Evolutionary conservation across 2,329 filamentous ascomycete genomes (phyloP).

Genomic region (Botrytis fabae): DNA sequence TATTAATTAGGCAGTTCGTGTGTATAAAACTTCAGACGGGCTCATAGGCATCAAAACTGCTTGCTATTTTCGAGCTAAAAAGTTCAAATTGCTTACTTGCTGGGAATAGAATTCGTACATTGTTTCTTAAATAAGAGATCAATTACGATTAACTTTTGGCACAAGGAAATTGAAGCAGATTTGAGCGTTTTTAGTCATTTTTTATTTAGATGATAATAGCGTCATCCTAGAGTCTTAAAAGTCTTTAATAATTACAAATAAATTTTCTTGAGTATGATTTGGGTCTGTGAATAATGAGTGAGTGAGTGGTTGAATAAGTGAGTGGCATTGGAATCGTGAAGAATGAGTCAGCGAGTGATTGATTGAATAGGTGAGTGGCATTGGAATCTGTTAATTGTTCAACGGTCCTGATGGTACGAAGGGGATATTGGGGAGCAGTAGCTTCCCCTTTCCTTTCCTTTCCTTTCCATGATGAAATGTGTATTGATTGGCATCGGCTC

Average conservation of each 20-base stretch:
- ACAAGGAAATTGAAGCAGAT: constrained; percentile 22
- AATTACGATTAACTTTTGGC: constrained; percentile 16
- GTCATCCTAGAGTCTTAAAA: constrained; percentile 20
- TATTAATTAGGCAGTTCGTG: constrained; percentile 22
- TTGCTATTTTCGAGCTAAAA: constrained; percentile 19
- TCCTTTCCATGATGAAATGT: not conserved
- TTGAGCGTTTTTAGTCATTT: constrained; percentile 25
- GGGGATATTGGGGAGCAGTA: not conserved
- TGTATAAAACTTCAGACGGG: constrained; percentile 22
- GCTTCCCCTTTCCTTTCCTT: not conserved
- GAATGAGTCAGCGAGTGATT: not conserved
- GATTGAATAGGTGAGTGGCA: not conserved
- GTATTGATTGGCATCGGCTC: not conserved
- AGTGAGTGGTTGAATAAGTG: not conserved
- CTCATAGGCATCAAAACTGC: constrained; percentile 20
- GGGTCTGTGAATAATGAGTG: not conserved
- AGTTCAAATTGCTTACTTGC: constrained; percentile 22
- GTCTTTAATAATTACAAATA: constrained; percentile 23
- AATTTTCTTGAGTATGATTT: not conserved
- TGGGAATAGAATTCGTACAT: constrained; percentile 3
- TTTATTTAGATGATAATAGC: constrained; percentile 14
- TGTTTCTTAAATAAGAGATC: constrained; percentile 1
- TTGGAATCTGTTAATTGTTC: not conserved
- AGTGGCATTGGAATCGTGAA: not conserved
- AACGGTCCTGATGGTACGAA: not conserved